Conservation (phyloP, 2,329 filamentous ascomycete species). For the Cytospora mali region DNA sequence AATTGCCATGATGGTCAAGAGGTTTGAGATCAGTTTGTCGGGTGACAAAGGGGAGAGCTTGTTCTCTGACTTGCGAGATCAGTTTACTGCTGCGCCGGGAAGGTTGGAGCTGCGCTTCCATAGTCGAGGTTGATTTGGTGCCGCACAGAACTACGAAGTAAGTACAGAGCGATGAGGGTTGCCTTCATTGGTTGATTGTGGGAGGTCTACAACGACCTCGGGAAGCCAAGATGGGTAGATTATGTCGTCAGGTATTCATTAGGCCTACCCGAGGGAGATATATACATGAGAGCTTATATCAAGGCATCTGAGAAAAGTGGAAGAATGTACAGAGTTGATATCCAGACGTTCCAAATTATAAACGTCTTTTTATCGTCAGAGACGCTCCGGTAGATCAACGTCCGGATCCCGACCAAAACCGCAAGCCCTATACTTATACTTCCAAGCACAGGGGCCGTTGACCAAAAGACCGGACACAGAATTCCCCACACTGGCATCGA, state of each 20-base stretch:
- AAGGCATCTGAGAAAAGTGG: neutral
- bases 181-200: no score
- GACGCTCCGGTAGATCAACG: conserved; percentile 23
- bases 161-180: no score
- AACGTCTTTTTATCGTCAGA: conserved; percentile 31
- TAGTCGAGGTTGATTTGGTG: no score
- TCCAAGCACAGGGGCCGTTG: neutral
- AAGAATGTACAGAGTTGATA: conserved; percentile 12
- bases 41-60: neutral
- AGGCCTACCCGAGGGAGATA: no score
- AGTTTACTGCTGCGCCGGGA: conserved; percentile 1
- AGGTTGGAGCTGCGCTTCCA: neutral
- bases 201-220: no score
- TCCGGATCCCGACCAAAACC: conserved; percentile 11
- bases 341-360: conserved; percentile 34
- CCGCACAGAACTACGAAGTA: no score
- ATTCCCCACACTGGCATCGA: conserved; percentile 2
- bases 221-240: no score
- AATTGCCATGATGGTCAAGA: neutral
- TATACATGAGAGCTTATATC: no score
- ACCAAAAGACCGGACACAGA: neutral
- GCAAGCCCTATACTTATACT: neutral
- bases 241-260: no score
- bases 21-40: neutral
- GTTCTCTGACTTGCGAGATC: neutral